Base-by-base conservation (phyloP, 1,139 yeast species). In the Candida sp. region DNA sequence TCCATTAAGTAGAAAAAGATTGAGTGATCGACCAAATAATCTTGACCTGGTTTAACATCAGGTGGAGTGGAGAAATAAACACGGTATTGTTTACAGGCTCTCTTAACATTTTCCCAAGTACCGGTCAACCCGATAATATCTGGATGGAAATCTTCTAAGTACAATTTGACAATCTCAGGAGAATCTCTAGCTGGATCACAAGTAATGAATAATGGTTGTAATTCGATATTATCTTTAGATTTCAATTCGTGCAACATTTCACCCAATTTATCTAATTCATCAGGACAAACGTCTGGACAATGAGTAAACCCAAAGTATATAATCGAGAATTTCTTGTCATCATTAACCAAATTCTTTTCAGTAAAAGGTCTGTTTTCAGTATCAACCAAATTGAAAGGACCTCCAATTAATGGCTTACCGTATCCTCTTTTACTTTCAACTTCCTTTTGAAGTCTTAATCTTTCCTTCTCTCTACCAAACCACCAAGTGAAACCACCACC, bases 241-340 rank as follows among this genome's bases (percentile, higher is more conserved):
- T 84, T 79, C 56, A 87, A 71, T 22, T 73, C 79, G 42, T 82
- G 79, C 52, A 93, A 67, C 79, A 95, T 87, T 30, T 80, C 76
- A 2, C 96, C 88, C 62, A 93, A 75, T 59, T 91, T 89, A 61
- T 93, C 99, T 50, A 93, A 77, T 64, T 93, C 99, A 61, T 93
- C 98, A 7, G 99, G 99, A 64, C 99, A 93, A 42, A 93, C 90
- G 64, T 93, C 99, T 5, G 99, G 99, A 67, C 99, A 93, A 66
- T 90, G 91, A 4, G 96, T 87, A 70, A 93, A 93, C 0, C 99
- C 99, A 66, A 93, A 93, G 65, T 93, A 93, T 15, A 93, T 63
- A 43, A 93, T 72, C 9, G 90, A 79, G 63, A 88, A 93, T 61
- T 80, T 82, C 50, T 67, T 68, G 3, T 64, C 49, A 45, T 68